A percentile compares a stretch with the other conserved stretches of the same genome.
Evolutionary conservation across 2,329 filamentous ascomycete species (phyloP).

Genomic region (Arthrocladium fulminans): DNA sequence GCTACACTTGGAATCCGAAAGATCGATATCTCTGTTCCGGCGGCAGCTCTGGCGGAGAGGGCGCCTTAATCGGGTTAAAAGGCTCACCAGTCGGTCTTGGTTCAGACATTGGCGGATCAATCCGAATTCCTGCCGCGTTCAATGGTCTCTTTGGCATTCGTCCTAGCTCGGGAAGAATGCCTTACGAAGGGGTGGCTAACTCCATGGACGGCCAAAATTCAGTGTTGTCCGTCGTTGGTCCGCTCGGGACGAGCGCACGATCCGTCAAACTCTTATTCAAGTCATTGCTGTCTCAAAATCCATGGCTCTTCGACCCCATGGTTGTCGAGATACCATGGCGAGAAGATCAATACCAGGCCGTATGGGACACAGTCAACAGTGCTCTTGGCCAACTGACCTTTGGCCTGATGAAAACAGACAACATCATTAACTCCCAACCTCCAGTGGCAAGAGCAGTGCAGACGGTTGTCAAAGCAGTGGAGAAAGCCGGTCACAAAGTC

Average conservation of each 20-base stretch:
- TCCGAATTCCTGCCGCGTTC: conserved; percentile 53
- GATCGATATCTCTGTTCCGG: conserved; percentile 47
- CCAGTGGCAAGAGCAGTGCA: conserved; percentile 49
- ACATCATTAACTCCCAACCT: conserved; percentile 44
- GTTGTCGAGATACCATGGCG: conserved; percentile 60
- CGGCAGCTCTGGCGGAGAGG: conserved; percentile 53
- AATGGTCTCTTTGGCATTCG: conserved; percentile 50
- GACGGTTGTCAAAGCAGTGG: conserved; percentile 42
- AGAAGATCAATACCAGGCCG: conserved; percentile 33
- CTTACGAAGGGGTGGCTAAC: conserved; percentile 52
- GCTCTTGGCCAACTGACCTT: conserved; percentile 41
- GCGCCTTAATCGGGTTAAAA: conserved; percentile 45
- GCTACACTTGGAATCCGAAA: conserved; percentile 48
- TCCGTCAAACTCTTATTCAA: conserved; percentile 49
- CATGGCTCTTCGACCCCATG: conserved; percentile 57
- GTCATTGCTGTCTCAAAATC: conserved; percentile 48
- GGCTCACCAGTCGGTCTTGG: conserved; percentile 51
- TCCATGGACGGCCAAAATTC: conserved; percentile 56
- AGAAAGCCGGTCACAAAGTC: conserved; percentile 47
- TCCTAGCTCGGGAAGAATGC: conserved; percentile 45
- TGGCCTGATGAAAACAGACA: conserved; percentile 47
- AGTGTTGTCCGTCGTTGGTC: conserved; percentile 55
- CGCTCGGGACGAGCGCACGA: conserved; percentile 48
- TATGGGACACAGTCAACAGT: conserved; percentile 32
- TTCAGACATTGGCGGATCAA: conserved; percentile 49